phyloP scores from a whole-genome alignment of 352 stramenopile genomes.

The Phytophthora pinifolia region DNA sequence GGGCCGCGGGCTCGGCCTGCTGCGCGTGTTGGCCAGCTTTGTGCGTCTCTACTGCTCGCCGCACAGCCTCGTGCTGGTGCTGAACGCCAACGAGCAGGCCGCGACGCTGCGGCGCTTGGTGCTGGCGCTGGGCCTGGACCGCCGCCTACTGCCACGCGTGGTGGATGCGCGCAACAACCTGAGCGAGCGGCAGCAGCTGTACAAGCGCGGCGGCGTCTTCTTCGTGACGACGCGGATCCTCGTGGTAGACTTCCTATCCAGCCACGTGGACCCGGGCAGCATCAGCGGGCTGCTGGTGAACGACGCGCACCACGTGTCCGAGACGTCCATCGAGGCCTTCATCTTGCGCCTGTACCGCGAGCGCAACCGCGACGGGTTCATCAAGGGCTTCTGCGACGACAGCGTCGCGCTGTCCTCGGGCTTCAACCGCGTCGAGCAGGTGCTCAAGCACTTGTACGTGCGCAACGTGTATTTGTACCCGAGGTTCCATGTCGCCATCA shows the following conservation, averaged over 20 bases:
- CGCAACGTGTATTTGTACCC: constrained; percentile 94
- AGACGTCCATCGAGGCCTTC: constrained; percentile 97
- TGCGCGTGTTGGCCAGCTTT: constrained; percentile 88
- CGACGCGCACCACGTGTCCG: constrained; percentile 92
- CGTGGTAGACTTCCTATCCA: constrained; percentile 96
- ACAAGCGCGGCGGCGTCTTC: constrained; percentile 92
- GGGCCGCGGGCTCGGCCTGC: constrained; percentile 89
- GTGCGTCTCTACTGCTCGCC: constrained; percentile 88
- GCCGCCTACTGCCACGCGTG: constrained; percentile 85
- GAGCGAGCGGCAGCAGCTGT: constrained; percentile 84
- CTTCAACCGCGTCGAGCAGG: constrained; percentile 95
- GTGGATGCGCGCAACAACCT: constrained; percentile 77
- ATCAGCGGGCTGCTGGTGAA: constrained; percentile 94
- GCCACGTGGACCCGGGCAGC: constrained; percentile 65
- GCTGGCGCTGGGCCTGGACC: constrained; percentile 86
- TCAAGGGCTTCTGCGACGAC: constrained; percentile 97
- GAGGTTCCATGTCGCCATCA: constrained; percentile 93
- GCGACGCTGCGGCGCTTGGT: constrained; percentile 75
- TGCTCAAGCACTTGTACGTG: constrained; percentile 94
- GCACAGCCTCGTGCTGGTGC: constrained; percentile 88
- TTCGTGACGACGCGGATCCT: constrained; percentile 97
- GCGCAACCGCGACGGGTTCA: constrained; percentile 89
- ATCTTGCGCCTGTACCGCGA: constrained; percentile 95
- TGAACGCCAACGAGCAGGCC: constrained; percentile 92
- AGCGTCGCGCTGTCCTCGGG: constrained; percentile 87